Conservation (phyloP, 768 basidiomycete genomes). For the Termitomyces sp. region DNA sequence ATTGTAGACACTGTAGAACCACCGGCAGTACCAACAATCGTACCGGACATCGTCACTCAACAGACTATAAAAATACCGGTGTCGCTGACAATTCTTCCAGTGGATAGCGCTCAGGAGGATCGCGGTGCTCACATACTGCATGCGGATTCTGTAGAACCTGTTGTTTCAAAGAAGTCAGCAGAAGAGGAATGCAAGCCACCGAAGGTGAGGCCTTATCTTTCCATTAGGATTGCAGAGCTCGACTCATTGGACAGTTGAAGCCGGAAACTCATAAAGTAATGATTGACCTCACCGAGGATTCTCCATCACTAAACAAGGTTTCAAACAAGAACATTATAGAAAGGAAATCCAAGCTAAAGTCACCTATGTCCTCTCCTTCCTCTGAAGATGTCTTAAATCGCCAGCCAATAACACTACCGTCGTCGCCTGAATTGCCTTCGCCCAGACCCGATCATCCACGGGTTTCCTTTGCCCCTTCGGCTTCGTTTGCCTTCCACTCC, state of each 20-base stretch:
- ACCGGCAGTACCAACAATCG: background rate
- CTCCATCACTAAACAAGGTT: conserved; percentile 4
- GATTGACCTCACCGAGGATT: conserved; percentile 40
- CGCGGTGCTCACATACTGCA: background rate
- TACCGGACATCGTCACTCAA: background rate
- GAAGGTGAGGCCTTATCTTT: conserved; percentile 1
- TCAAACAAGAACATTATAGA: background rate
- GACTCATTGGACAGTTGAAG: background rate
- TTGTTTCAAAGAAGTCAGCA: background rate
- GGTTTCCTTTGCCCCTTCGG: conserved; percentile 11
- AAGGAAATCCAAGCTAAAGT: background rate
- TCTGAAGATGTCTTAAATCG: background rate
- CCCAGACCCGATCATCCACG: conserved; percentile 3
- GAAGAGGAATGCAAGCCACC: conserved; percentile 4
- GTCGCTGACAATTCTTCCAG: background rate
- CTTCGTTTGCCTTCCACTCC: background rate
- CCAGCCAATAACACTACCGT: background rate
- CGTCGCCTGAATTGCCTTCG: background rate
- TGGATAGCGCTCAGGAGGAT: background rate
- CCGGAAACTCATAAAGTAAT: conserved; percentile 16
- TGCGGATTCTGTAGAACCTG: background rate
- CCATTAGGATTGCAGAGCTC: background rate
- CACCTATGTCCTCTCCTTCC: background rate
- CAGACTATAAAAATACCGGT: background rate
- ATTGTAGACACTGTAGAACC: background rate